Base-by-base conservation (phyloP, 257 asterid genomes). In the Nicotiana tabacum region DNA sequence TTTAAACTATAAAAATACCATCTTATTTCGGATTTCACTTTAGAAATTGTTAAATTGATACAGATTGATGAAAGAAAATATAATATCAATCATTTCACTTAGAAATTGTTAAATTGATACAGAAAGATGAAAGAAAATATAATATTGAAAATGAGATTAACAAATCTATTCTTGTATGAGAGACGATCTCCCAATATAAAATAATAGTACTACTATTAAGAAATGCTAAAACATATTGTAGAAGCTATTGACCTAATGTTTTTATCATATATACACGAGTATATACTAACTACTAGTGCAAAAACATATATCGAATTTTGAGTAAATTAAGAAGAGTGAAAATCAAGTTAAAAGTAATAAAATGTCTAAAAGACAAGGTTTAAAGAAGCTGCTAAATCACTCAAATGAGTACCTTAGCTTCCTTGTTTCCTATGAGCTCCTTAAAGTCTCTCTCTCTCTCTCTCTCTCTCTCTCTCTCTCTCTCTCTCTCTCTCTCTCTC, bases 371-470 rank as follows among this genome's bases (percentile, higher is more conserved):
- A 78, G 77, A 68, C 53, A 66, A 84, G 70, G 70, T 81, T 24
- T 56, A 17, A 24, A 46, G 81, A 65, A 60, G 82, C 83, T 69
- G 64, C 84, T 64, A 76, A 57, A 83, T 64, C 82, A 55, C 81
- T 77, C 85, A 66, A 82, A 48, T 74, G 69, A 82, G 35, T 46
- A 46, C 37, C 78, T n/a, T n/a, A n/a, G n/a, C n/a, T n/a, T n/a
- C n/a, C n/a, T n/a, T n/a, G n/a, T n/a, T n/a, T n/a, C n/a, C n/a
- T n/a, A n/a, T n/a, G n/a, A n/a, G n/a, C 82, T 80, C 90, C n/a
- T n/a, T n/a, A n/a, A n/a, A n/a, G n/a, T 83, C 90, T 83, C 78
- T 85, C 60, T 86, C 72, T 80, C 11, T 56, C 64, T 64, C 46
- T 66, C 48, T 53, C 82, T 76, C 46, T 29, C 30, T 29, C 30